phyloP scores from a whole-genome alignment of 106 monocot species.

The Dioscorea zingiberensis region DNA sequence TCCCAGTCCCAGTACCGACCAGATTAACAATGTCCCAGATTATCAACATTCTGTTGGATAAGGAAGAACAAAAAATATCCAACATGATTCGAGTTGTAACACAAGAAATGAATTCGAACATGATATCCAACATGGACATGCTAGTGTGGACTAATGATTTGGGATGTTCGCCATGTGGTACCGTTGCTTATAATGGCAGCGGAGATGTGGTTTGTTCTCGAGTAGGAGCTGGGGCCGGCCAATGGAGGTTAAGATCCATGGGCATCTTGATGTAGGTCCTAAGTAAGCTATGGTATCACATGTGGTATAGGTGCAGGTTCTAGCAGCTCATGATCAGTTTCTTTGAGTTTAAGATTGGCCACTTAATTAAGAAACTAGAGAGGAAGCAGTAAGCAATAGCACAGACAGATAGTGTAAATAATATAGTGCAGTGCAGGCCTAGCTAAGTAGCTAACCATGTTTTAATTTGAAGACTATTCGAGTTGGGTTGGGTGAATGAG shows the following conservation, averaged over 20 bases:
- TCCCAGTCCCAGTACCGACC: no score
- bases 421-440: no score
- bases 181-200: background rate
- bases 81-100: background rate
- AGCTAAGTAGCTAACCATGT: no score
- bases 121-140: background rate
- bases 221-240: background rate
- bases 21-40: no score
- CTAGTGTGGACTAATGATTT: background rate
- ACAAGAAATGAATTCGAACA: background rate
- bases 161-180: background rate
- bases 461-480: no score
- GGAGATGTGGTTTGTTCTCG: background rate
- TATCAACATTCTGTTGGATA: no score
- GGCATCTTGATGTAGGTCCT: background rate
- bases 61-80: background rate
- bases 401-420: no score
- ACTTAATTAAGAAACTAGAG: no score
- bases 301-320: background rate
- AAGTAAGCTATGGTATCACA: background rate
- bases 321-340: background rate
- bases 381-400: no score
- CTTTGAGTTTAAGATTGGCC: background rate
- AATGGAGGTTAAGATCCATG: background rate
- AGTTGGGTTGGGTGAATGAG: no score